Base-by-base conservation (phyloP, 331 rosid genomes). In the Malus hybrid region DNA sequence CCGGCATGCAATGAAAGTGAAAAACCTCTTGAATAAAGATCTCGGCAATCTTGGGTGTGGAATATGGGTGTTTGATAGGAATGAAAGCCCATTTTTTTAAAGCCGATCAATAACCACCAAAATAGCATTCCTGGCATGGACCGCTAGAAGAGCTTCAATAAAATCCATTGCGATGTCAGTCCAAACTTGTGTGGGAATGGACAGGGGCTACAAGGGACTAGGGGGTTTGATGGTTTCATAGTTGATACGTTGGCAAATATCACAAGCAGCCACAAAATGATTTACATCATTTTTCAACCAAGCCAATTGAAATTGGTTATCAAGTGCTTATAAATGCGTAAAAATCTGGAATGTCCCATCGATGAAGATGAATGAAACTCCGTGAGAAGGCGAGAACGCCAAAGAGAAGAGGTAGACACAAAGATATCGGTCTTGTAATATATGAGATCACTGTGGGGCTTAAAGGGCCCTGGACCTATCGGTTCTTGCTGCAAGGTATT, bases 121-220 rank as follows among this genome's bases (percentile, higher is more conserved):
- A 8, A 71, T 29, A 8, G 6, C 26, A 10, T 71, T 18, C 8
- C 15, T n/a, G 9, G 70, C 74, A 44, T 7, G 3, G 4, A 12
- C 71, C 10, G 26, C 32, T 44, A 9, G 63, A 52, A 33, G 13
- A 14, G 75, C 55, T 15, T 76, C 58, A 22, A 52, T 8, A 13
- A 81, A 76, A 58, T 81, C 72, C 63, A 71, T 60, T 34, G 52
- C 7, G 29, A 68, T 36, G 29, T 53, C 29, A n/a, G 29, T 15
- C 73, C 77, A 55, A 3, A 0, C 29, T 28, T 7, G 20, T 26
- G 3, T 6, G 0, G 22, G 63, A 2, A 70, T 53, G 1, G 63
- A 14, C 8, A 55, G 6, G 24, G 34, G 55, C 12, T 53, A 10
- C 3, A 71, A 22, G 1, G 66, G 32, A 3, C 64, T 11, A 1